Base-by-base conservation (phyloP, 306 rosid genomes). In the Malus sylvestris region DNA sequence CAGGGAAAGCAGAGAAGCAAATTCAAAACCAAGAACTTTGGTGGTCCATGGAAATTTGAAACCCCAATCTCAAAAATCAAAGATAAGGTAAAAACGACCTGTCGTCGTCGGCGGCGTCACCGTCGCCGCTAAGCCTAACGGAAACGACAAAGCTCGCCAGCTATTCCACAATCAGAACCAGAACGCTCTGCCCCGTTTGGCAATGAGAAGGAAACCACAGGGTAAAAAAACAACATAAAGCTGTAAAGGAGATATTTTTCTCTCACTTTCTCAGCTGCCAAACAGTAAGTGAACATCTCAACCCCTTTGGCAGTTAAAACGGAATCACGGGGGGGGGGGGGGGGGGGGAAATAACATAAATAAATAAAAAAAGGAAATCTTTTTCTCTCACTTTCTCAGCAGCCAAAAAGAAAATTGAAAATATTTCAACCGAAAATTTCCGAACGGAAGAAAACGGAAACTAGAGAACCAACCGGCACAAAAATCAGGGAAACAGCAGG, bases 21-120 rank as follows among this genome's bases (percentile, higher is more conserved):
- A 73, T 8, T 46, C 71, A 77, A 82, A 72, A 76, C 75, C 58
- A 46, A 79, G 77, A 76, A 75, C 20, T 82, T 30, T 23, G 68
- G 85, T 89, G 96, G 95, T 89, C 98, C 93, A 85, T 72, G 72
- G 57, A 75, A 78, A 58, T 49, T 49, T 49, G 20, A 49, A 49
- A 49, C 20, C 73, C 84, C 64, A 81, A 73, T 71, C 85, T 44
- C 63, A 80, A 83, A 70, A 74, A 44, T 38, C 59, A 66, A 83
- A 75, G 93, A 91, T 84, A 89, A 87, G 91, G 83, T 72, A 13
- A 79, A 58, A 77, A 72, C 46, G 89, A 85, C 72, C 81, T 15
- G 82, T 87, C 84, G 72, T 74, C 51, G 30, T 77, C 80, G 23
- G 51, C 22, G 40, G 68, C 3, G 40, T 13, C 63, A 35, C 23